Conservation (phyloP, 2,329 filamentous ascomycete species). For the Myriosclerotinia curreyana region DNA sequence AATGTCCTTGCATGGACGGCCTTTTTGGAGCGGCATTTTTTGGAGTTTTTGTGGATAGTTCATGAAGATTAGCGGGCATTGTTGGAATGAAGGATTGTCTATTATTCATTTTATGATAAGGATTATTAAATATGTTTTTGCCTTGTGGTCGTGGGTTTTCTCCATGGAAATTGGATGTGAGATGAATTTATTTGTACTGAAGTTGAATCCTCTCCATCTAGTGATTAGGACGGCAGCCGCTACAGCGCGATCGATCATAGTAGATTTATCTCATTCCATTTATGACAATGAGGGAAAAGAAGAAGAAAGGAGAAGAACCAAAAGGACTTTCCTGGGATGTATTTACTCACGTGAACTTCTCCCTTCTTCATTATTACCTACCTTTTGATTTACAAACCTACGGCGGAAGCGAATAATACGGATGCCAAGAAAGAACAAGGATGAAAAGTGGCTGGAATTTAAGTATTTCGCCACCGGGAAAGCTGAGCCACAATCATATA, state of each 20-base stretch:
- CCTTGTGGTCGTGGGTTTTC: neutral
- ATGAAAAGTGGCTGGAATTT: neutral
- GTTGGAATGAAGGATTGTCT: constrained; percentile 19
- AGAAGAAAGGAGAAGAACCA: neutral
- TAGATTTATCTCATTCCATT: too few relatives aligned
- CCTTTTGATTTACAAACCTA: neutral
- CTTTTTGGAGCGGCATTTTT: constrained; percentile 5
- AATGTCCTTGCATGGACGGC: constrained; percentile 25
- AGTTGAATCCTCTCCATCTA: constrained; percentile 9
- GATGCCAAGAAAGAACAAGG: too few relatives aligned
- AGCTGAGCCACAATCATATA: neutral
- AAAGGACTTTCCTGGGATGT: too few relatives aligned
- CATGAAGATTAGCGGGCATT: constrained; percentile 13
- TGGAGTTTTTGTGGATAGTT: constrained; percentile 23
- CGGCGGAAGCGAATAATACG: too few relatives aligned
- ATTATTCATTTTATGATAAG: constrained; percentile 4
- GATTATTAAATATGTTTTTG: constrained; percentile 1
- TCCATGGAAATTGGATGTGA: neutral
- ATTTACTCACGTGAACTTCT: neutral
- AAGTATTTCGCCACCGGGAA: neutral
- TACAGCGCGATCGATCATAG: too few relatives aligned
- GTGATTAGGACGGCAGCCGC: neutral
- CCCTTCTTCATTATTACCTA: neutral
- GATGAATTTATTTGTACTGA: neutral
- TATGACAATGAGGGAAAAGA: neutral